A percentile compares a stretch with the other conserved stretches of the same genome.
These are phyloP conservation scores for Trichoderma reesei DNA, from an alignment of 495 filamentous ascomycete genomes.

Conservation along the genomic window DNA sequence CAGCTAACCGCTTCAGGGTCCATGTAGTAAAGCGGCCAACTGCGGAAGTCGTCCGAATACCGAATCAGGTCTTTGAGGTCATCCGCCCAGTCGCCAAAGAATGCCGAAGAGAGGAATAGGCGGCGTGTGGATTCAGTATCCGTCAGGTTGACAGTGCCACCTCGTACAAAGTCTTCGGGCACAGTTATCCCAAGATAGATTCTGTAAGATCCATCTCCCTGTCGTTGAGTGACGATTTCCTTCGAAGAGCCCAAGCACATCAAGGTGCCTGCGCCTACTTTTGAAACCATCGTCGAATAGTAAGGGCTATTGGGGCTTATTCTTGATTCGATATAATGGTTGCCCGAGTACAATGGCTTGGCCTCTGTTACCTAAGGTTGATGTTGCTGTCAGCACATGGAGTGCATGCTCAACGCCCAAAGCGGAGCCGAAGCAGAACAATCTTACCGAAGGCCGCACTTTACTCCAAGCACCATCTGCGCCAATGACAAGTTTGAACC, in stretches of 20 bases:
- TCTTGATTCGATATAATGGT: slow-evolving; percentile 20
- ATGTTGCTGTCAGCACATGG: neutral
- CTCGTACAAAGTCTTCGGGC: slow-evolving; percentile 16
- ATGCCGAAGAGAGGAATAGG: slow-evolving; percentile 16
- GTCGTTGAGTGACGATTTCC: slow-evolving; percentile 19
- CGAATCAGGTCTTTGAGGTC: slow-evolving; percentile 20
- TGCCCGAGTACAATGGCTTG: slow-evolving; percentile 23
- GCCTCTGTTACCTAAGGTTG: slow-evolving; percentile 19
- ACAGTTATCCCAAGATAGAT: slow-evolving; percentile 21
- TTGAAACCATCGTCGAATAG: slow-evolving; percentile 14
- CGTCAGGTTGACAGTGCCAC: slow-evolving; percentile 13
- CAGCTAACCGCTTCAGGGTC: slow-evolving; percentile 17
- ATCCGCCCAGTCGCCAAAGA: slow-evolving; percentile 20
- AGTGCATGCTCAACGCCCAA: too few species aligned
- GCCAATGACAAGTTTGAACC: slow-evolving; percentile 25
- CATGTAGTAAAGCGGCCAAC: slow-evolving; percentile 24
- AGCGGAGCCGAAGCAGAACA: too few species aligned
- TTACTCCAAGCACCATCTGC: slow-evolving; percentile 29
- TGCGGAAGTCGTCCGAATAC: slow-evolving; percentile 20
- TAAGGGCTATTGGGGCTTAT: slow-evolving; percentile 18
- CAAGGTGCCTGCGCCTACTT: slow-evolving; percentile 16
- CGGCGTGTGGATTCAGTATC: slow-evolving; percentile 14
- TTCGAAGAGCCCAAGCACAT: slow-evolving; percentile 16
- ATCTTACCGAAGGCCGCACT: slow-evolving; percentile 20
- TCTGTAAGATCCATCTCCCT: slow-evolving; percentile 23